Conservation (phyloP, 2,329 filamentous ascomycete genomes). For the Alternaria brassicicola region DNA sequence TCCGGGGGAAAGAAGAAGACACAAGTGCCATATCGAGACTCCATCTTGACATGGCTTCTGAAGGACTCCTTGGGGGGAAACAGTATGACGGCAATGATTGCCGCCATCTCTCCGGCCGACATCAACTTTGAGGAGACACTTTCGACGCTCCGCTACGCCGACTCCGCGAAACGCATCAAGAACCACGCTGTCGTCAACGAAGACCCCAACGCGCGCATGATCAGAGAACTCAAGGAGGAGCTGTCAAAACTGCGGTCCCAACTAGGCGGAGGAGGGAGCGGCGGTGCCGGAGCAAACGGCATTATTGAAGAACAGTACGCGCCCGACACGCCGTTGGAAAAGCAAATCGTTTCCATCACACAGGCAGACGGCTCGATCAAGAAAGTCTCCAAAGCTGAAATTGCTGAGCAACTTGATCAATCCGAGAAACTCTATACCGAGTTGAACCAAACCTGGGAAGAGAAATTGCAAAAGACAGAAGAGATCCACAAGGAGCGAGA, state of each 20-base stretch:
- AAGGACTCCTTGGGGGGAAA: conserved; percentile 98
- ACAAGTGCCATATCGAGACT: conserved; percentile 96
- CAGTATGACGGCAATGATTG: conserved; percentile 99
- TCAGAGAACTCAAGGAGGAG: conserved; percentile 95
- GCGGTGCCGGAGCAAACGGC: conserved; percentile 40
- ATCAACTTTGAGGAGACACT: conserved; percentile 99
- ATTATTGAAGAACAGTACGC: conserved; percentile 79
- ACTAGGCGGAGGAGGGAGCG: conserved; percentile 59
- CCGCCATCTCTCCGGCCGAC: conserved; percentile 95
- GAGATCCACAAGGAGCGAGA: conserved; percentile 98
- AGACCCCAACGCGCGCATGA: conserved; percentile 98
- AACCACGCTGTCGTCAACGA: conserved; percentile 99
- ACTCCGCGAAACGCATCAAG: conserved; percentile 99
- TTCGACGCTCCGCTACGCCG: conserved; percentile 92
- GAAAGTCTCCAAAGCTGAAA: conserved; percentile 97
- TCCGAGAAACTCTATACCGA: conserved; percentile 96
- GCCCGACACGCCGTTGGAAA: conserved; percentile 87
- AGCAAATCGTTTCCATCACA: conserved; percentile 96
- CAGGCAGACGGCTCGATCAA: conserved; percentile 83
- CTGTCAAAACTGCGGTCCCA: conserved; percentile 85
- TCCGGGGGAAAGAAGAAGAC: conserved; percentile 74
- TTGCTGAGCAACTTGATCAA: conserved; percentile 93
- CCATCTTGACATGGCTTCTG: conserved; percentile 91
- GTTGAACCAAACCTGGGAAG: conserved; percentile 98
- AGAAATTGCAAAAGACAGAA: conserved; percentile 93